Conservation (phyloP, 345 rosid genomes). For the Syzygium oleosum region DNA sequence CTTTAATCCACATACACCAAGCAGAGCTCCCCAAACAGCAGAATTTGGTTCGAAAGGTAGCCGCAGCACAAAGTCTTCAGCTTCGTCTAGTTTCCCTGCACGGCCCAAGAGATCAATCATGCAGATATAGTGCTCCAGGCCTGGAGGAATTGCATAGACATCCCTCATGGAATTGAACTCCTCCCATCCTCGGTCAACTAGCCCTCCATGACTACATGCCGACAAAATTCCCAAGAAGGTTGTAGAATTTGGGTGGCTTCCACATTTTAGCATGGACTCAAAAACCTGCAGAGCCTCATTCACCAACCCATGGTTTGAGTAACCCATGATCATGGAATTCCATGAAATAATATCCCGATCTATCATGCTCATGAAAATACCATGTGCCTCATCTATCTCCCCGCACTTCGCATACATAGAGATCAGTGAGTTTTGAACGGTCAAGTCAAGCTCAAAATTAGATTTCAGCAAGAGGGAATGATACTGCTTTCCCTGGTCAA, state of each 20-base stretch:
- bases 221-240: slow-evolving; percentile 43
- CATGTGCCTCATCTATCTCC: slow-evolving; percentile 24
- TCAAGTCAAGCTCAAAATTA: slow-evolving; percentile 15
- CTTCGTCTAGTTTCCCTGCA: slow-evolving; percentile 45
- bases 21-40: slow-evolving; percentile 50
- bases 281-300: slow-evolving; percentile 28
- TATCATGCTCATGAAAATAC: slow-evolving; percentile 27
- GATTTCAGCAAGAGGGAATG: slow-evolving; percentile 46
- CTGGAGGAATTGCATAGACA: slow-evolving; percentile 18
- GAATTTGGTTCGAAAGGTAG: slow-evolving; percentile 26
- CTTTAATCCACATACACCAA: slow-evolving; percentile 40
- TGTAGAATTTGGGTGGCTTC: slow-evolving; percentile 34
- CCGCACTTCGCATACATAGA: slow-evolving; percentile 61
- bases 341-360: slow-evolving; percentile 36
- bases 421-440: slow-evolving; percentile 36
- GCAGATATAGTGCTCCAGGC: slow-evolving; percentile 37
- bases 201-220: slow-evolving; percentile 40
- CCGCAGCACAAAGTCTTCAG: slow-evolving; percentile 31
- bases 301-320: slow-evolving; percentile 38
- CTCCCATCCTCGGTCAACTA: slow-evolving; percentile 19
- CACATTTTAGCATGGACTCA: slow-evolving; percentile 27
- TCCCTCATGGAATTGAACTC: slow-evolving; percentile 29
- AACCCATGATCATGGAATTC: slow-evolving; percentile 57
- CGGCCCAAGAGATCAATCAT: slow-evolving; percentile 45
- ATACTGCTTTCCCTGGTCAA: slow-evolving; percentile 53